Percentiles rank a stretch among this genome's conserved stretches.
These are phyloP conservation scores for Kluyveromyces sp. DNA, from an alignment of 1,139 yeast genomes.

Conservation along the genomic window DNA sequence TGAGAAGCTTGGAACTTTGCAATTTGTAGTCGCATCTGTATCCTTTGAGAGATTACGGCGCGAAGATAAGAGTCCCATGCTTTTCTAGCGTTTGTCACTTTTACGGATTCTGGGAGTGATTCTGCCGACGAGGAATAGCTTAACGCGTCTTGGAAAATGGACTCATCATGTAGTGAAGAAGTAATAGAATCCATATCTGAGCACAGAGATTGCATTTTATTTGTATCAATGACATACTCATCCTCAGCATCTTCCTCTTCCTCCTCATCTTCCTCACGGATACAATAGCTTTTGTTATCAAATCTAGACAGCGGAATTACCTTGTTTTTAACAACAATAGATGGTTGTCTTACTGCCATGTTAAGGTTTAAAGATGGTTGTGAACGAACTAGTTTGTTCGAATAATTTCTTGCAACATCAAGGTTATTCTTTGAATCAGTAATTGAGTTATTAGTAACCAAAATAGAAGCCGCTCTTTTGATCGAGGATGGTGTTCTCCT, in stretches of 20 bases:
- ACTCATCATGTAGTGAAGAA: conserved; percentile 3
- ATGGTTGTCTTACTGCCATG: conserved; percentile 27
- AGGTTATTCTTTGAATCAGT: conserved; percentile 16
- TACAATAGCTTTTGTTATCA: conserved; percentile 17
- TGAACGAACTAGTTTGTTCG: conserved; percentile 19
- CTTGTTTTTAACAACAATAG: conserved; percentile 29
- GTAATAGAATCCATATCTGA: conserved; percentile 4
- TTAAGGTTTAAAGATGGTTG: conserved; percentile 20
- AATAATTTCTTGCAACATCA: not conserved
- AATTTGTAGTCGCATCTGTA: conserved; percentile 22
- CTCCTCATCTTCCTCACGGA: conserved; percentile 21
- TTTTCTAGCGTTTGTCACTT: conserved; percentile 7
- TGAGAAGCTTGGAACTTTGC: conserved; percentile 15
- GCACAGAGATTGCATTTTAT: conserved; percentile 3
- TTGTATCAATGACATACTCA: conserved; percentile 18
- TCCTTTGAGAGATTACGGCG: conserved; percentile 21
- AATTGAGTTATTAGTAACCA: conserved; percentile 30
- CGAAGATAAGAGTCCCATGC: conserved; percentile 21
- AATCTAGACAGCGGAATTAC: conserved; percentile 26
- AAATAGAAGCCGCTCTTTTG: conserved; percentile 30
- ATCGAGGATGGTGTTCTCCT: conserved; percentile 31
- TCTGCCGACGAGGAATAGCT: conserved; percentile 7
- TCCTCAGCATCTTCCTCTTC: conserved; percentile 8
- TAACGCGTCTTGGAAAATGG: conserved; percentile 8
- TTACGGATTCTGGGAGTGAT: conserved; percentile 5